A percentile compares a stretch with the other conserved stretches of the same genome.
These are phyloP conservation scores for Plenodomus biglobosus DNA, from an alignment of 2,329 filamentous ascomycete genomes.

Conservation along the genomic window DNA sequence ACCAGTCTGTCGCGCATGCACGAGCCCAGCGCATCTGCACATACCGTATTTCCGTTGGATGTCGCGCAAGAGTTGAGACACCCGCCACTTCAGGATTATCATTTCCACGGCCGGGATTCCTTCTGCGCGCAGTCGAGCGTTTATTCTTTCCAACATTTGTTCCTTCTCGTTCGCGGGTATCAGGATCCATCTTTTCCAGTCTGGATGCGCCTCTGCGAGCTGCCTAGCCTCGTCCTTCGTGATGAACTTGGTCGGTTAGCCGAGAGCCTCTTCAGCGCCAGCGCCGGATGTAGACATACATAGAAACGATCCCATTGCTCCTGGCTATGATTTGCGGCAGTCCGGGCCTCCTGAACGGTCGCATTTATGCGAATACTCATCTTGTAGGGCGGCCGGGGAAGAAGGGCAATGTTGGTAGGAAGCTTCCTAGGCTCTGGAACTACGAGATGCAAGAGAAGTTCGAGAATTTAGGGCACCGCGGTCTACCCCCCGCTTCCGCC, in stretches of 20 bases:
- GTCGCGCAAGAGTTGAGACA: constrained; percentile 41
- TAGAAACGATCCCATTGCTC: constrained; percentile 45
- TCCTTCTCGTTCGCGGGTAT: constrained; percentile 44
- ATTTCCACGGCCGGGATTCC: constrained; percentile 42
- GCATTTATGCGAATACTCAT: constrained; percentile 46
- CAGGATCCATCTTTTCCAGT: constrained; percentile 43
- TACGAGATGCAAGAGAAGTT: constrained; percentile 37
- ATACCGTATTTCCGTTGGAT: constrained; percentile 43
- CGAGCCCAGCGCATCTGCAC: constrained; percentile 26
- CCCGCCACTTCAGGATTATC: constrained; percentile 44
- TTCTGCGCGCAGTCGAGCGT: constrained; percentile 37
- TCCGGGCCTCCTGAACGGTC: constrained; percentile 40
- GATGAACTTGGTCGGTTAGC: constrained; percentile 40
- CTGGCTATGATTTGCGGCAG: constrained; percentile 39
- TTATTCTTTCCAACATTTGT: constrained; percentile 40
- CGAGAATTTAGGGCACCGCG: constrained; percentile 43
- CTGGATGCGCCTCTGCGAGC: constrained; percentile 40
- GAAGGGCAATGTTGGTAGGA: constrained; percentile 24
- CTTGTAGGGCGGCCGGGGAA: constrained; percentile 21
- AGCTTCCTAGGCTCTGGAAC: constrained; percentile 33
- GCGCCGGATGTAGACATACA: constrained; percentile 30
- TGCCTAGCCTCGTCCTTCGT: constrained; percentile 43
- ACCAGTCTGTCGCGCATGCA: constrained; percentile 15
- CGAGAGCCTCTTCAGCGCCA: constrained; percentile 11
- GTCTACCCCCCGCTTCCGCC: constrained; percentile 41